Evolutionary conservation across 2,329 filamentous ascomycete genomes (phyloP), one percentile per base, ranked within the genome.

Genomic region (Lithohypha guttulata): DNA sequence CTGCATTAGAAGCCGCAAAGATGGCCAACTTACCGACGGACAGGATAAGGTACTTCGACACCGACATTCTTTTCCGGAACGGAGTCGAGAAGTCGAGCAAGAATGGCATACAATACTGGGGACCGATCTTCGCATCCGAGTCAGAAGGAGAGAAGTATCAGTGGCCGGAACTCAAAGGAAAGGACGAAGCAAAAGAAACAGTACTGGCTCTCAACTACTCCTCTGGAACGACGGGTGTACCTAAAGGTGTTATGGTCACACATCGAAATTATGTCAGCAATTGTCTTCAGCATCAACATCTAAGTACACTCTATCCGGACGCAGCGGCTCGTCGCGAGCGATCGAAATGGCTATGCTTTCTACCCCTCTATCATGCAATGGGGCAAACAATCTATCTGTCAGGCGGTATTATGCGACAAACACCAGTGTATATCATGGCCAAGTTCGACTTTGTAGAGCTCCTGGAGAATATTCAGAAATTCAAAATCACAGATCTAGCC

Each of bases 161-260:
- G 27, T 53, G 51, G 50, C 44, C 49, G 27, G 42, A 47, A 41
- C 37, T 49, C 8, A 39, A 39, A 30, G 35, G 35, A 26, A 21
- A 21, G 8, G 26, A 39, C 68, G 69, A 4, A 73, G 74, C 1
- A 75, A 31, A 30, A 39, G 35, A 39, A 23, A 30, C 25, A 23
- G 18, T 39, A 4, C 25, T 79, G 49, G 79, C 75, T 17, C 70
- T 93, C 45, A 91, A 93, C 59, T 93, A 89, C 60, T 82, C 76
- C 47, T 59, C 56, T 34, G 64, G 84, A 8, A 87, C 81, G 1
- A 93, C 85, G 0, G 84, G 85, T 5, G 69, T 85, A 3, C 83
- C 84, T 7, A 93, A 93, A 57, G 85, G 85, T 8, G 84, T 91
- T 10, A 77, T 82, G 59, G 81, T 91, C 47, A 76, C 77, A n/a